Evolutionary conservation across 139 green algal genomes (phyloP), one percentile per base, ranked within the genome.

Genomic region (Micromonas commoda): DNA sequence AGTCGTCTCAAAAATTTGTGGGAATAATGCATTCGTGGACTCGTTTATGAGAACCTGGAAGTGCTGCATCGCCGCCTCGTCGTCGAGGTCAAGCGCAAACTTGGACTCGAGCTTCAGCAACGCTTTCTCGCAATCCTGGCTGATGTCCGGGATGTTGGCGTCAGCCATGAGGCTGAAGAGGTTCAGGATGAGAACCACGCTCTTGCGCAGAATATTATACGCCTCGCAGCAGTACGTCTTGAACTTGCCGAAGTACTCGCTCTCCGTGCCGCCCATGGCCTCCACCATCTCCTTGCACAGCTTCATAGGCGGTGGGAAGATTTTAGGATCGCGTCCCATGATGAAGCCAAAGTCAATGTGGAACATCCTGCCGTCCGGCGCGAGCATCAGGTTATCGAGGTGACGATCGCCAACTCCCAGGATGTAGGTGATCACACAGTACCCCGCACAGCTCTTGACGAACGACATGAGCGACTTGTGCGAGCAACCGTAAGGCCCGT

Each of bases 141-240:
- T 71, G 26, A 89, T 86, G 73, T 86, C 80, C 9, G 85, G 84
- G 26, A 86, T 80, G 75, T 81, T 77, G 20, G 94, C 84, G 9
- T 92, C 92, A 3, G 91, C 91, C 94, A 98, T 99, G 20, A 98
- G 89, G 82, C 97, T 91, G 78, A 99, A 91, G 24, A 98, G 86
- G 63, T 88, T 93, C 68, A 98, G 80, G 35, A 99, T 91, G 16
- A 99, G 89, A 79, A 90, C 89, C n/a, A 88, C 84, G 26, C 77
- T 90, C 87, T 97, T 97, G 63, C 96, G 89, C 78, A 99, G 84
- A 79, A 98, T 97, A 90, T 98, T 98, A 89, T 96, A 98, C 19
- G 96, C 96, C 87, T 99, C 79, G 32, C 73, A 84, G 84, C 85
- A 89, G 72, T 87, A 87, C 32, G 74, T 87, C 57, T 87, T 81